Conservation (phyloP, 2,329 filamentous ascomycete genomes). For the Penicillium sp. region DNA sequence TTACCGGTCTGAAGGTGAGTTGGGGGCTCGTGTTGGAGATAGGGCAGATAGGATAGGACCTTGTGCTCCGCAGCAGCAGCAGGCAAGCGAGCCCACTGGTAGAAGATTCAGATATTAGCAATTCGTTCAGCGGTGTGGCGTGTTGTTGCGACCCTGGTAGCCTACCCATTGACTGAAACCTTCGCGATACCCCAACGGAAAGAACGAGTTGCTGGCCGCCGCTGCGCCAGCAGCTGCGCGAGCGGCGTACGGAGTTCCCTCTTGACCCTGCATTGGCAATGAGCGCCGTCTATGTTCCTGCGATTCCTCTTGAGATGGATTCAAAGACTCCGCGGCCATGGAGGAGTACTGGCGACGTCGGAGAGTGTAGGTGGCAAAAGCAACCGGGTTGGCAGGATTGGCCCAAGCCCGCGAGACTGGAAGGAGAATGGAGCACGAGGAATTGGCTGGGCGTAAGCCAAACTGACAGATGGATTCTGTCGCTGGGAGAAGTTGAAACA, state of each 20-base stretch:
- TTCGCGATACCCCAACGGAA: conserved; percentile 89
- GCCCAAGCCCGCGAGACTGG: conserved; percentile 7
- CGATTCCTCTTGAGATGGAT: conserved; percentile 36
- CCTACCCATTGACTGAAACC: conserved; percentile 88
- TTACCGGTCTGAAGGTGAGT: conserved; percentile 67
- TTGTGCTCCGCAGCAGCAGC: conserved; percentile 83
- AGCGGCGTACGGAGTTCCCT: conserved; percentile 37
- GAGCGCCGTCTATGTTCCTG: conserved; percentile 26
- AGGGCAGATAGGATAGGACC: conserved; percentile 83
- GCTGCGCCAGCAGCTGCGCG: conserved; percentile 36
- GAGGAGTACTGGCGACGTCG: conserved; percentile 31
- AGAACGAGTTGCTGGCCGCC: conserved; percentile 51
- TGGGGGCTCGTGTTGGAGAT: conserved; percentile 69
- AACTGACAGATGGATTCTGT: conserved; percentile 13
- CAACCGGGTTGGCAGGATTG: conserved; percentile 1
- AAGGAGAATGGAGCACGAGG: neutral
- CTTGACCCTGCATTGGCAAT: conserved; percentile 23
- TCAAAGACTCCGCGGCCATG: conserved; percentile 44
- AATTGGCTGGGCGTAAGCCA: conserved; percentile 6
- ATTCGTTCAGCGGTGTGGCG: conserved; percentile 5
- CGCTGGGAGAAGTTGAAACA: conserved; percentile 10
- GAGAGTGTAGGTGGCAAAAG: conserved; percentile 21
- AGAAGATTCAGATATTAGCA: conserved; percentile 24
- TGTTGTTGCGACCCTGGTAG: conserved; percentile 22
- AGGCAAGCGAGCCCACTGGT: conserved; percentile 81